Percentiles rank a stretch among this genome's conserved stretches.
These are phyloP conservation scores for Prunus dulcis DNA, from an alignment of 306 rosid genomes.

Conservation along the genomic window DNA sequence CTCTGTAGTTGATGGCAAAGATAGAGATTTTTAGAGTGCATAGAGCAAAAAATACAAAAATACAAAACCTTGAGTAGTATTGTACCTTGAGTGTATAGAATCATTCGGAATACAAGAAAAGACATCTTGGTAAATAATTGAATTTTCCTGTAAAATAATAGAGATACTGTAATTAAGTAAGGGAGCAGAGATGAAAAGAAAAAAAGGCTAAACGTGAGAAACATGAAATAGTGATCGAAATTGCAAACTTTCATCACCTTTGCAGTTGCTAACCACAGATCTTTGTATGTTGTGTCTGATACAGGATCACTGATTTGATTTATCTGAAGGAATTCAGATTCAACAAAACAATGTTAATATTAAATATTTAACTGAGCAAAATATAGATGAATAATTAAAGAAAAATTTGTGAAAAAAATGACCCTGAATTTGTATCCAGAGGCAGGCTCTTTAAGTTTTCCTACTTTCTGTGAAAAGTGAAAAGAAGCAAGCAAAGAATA, in stretches of 20 bases:
- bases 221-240: not conserved
- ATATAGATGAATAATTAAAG: not conserved
- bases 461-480: not conserved
- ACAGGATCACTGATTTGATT: slow-evolving; percentile 48
- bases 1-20: slow-evolving; percentile 19
- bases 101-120: slow-evolving; percentile 49
- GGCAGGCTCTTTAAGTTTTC: not conserved
- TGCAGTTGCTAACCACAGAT: slow-evolving; percentile 49
- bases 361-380: not conserved
- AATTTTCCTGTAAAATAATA: slow-evolving; percentile 33
- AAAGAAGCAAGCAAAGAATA: not conserved
- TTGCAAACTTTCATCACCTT: slow-evolving; percentile 28
- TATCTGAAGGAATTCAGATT: slow-evolving; percentile 27
- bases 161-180: not conserved
- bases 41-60: not conserved
- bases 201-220: not conserved
- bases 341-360: not conserved
- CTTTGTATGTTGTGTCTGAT: slow-evolving; percentile 44
- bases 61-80: not conserved
- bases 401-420: not conserved
- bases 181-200: not conserved
- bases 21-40: not conserved
- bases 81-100: slow-evolving; percentile 37
- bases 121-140: slow-evolving; percentile 38
- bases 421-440: no score